Conservation (phyloP, 805 yeast species). For the Candida taoyuanica region DNA sequence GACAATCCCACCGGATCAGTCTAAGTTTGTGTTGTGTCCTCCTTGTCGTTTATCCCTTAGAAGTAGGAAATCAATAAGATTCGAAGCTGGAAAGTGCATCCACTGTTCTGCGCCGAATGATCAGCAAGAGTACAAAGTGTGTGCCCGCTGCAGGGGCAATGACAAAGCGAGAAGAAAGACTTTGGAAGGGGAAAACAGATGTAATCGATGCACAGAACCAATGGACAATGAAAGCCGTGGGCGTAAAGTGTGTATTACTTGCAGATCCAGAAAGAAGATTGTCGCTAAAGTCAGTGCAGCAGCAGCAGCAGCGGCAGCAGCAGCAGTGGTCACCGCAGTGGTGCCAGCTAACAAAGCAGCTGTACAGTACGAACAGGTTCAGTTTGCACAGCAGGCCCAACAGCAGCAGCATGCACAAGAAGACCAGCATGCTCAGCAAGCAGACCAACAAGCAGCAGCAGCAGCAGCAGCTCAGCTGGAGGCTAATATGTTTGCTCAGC, state of each 20-base stretch:
- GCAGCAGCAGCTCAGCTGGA: too few species aligned
- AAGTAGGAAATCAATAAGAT: conserved; percentile 51
- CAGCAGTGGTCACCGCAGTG: conserved; percentile 2
- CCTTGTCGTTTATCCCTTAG: conserved; percentile 53
- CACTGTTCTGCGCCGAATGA: conserved; percentile 61
- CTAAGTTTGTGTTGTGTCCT: conserved; percentile 55
- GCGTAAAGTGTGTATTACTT: conserved; percentile 49
- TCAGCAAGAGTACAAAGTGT: conserved; percentile 51
- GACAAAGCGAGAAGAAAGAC: conserved; percentile 54
- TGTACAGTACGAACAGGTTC: conserved; percentile 10
- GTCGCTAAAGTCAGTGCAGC: conserved; percentile 13
- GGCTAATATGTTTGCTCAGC: too few species aligned
- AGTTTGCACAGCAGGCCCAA: conserved; percentile 13
- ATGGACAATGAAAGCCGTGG: conserved; percentile 42
- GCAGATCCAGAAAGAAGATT: conserved; percentile 52
- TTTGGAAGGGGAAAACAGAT: conserved; percentile 53
- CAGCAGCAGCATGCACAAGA: too few species aligned
- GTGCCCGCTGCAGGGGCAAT: conserved; percentile 57
- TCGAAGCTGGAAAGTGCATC: conserved; percentile 60
- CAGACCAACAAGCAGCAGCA: too few species aligned
- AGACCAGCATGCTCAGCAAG: neutral
- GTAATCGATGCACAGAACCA: conserved; percentile 56
- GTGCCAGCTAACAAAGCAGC: conserved; percentile 1
- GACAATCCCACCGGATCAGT: conserved; percentile 45
- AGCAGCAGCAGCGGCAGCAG: conserved; percentile 12